A percentile compares a stretch with the other conserved stretches of the same genome.
These are phyloP conservation scores for Penicillium subrubescens DNA, from an alignment of 495 filamentous ascomycete species.

Conservation along the genomic window DNA sequence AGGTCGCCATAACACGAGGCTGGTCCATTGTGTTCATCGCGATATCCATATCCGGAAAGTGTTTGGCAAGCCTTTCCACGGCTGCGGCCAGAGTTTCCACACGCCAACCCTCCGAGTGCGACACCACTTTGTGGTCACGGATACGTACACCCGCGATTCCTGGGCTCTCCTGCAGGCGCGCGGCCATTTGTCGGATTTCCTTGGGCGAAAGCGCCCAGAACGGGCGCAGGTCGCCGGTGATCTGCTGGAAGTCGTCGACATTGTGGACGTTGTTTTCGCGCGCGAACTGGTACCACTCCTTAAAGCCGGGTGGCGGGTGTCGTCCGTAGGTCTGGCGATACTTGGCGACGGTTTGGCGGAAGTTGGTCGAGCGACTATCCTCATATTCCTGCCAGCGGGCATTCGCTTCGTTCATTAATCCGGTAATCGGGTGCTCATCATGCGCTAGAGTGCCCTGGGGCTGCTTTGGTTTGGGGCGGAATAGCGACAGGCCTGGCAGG, in stretches of 20 bases:
- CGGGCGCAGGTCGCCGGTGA: constrained; percentile 68
- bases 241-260: constrained; percentile 74
- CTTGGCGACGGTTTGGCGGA: constrained; percentile 59
- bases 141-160: constrained; percentile 60
- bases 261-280: constrained; percentile 58
- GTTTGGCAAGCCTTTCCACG: constrained; percentile 56
- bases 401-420: constrained; percentile 23
- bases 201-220: constrained; percentile 67
- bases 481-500: constrained; percentile 10
- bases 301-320: constrained; percentile 74
- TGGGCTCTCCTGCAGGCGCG: constrained; percentile 47
- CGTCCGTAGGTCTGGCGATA: constrained; percentile 66
- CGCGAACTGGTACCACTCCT: constrained; percentile 69
- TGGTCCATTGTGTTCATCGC: constrained; percentile 71
- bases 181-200: constrained; percentile 54
- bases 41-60: constrained; percentile 72
- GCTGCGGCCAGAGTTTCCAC: constrained; percentile 62
- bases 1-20: constrained; percentile 65
- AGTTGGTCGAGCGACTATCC: constrained; percentile 21
- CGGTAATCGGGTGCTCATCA: constrained; percentile 23
- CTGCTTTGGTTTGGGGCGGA: constrained; percentile 4
- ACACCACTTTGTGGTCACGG: constrained; percentile 57
- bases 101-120: constrained; percentile 61
- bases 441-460: constrained; percentile 17
- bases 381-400: constrained; percentile 21